phyloP scores from a whole-genome alignment of 768 basidiomycete genomes.

The Pseudohyphozyma bogoriensis region DNA sequence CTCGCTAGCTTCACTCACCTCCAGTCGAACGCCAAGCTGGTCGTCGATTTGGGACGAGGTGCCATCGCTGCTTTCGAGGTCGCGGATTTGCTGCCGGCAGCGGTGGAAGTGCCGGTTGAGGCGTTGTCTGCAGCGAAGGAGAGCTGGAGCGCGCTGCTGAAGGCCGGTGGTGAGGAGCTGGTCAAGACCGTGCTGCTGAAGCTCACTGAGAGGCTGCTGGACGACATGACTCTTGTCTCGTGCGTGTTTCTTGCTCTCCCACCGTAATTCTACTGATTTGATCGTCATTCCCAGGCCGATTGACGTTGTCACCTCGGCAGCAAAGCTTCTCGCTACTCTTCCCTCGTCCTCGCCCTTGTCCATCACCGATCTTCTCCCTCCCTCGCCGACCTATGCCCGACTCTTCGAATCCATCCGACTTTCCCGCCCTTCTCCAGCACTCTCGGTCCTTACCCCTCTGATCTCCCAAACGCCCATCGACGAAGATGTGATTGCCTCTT shows the following conservation, averaged over 20 bases:
- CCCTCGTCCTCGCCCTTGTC: neutral
- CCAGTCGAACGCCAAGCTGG: neutral
- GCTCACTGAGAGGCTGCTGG: neutral
- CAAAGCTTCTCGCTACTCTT: neutral
- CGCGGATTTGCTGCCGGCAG: slow-evolving; percentile 6
- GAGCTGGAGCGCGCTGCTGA: neutral
- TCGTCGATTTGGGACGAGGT: neutral
- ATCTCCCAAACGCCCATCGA: slow-evolving; percentile 43
- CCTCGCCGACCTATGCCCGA: neutral
- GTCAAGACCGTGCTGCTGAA: neutral
- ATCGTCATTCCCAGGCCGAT: neutral
- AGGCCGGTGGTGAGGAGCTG: neutral
- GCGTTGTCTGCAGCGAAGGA: slow-evolving; percentile 10
- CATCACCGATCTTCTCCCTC: slow-evolving; percentile 1
- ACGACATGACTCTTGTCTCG: neutral
- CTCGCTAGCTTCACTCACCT: slow-evolving; percentile 1
- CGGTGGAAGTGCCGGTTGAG: neutral
- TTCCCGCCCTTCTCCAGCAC: slow-evolving; percentile 12
- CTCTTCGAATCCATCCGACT: slow-evolving; percentile 2
- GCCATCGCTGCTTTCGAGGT: slow-evolving; percentile 4
- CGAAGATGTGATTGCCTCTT: neutral
- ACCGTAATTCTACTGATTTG: neutral
- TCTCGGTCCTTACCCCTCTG: slow-evolving; percentile 48
- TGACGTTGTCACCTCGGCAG: slow-evolving; percentile 6
- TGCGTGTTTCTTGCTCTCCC: neutral